Evolutionary conservation across 106 monocot species (phyloP).

Genomic region (Alisma plantagoaquatica): DNA sequence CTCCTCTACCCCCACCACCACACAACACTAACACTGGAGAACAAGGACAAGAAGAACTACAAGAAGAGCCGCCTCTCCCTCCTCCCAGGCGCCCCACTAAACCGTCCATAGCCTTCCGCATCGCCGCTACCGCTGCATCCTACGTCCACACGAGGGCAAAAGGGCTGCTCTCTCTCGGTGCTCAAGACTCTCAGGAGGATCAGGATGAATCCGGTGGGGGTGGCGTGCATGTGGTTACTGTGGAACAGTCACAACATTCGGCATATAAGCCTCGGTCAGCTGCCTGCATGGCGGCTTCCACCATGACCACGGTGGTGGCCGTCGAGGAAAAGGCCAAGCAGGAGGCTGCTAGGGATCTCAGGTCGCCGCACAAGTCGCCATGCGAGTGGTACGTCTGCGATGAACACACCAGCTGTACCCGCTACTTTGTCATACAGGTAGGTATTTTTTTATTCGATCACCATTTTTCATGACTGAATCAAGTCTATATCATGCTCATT

Average conservation of each 20-base stretch:
- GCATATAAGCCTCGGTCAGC: slow-evolving; percentile 54
- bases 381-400: slow-evolving; percentile 97
- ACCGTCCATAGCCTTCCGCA: slow-evolving; percentile 47
- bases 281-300: slow-evolving; percentile 45
- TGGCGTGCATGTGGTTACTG: too few relatives aligned
- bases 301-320: slow-evolving; percentile 84
- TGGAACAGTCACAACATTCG: too few relatives aligned
- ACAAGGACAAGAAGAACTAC: too few relatives aligned
- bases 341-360: slow-evolving; percentile 65
- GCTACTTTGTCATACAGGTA: slow-evolving; percentile 83
- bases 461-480: too few relatives aligned
- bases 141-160: slow-evolving; percentile 53
- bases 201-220: too few relatives aligned
- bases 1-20: too few relatives aligned
- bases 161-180: slow-evolving; percentile 27
- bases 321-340: slow-evolving; percentile 63
- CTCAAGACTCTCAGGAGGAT: background rate
- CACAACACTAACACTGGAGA: too few relatives aligned
- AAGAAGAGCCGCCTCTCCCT: too few relatives aligned
- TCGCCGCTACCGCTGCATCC: slow-evolving; percentile 78
- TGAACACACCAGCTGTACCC: slow-evolving; percentile 43
- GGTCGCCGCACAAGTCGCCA: slow-evolving; percentile 62
- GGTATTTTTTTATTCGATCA: too few relatives aligned
- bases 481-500: too few relatives aligned
- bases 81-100: slow-evolving; percentile 6